Evolutionary conservation across 257 asterid species (phyloP), one percentile per base, ranked within the genome.

Genomic region (Gynochthodes officinalis): DNA sequence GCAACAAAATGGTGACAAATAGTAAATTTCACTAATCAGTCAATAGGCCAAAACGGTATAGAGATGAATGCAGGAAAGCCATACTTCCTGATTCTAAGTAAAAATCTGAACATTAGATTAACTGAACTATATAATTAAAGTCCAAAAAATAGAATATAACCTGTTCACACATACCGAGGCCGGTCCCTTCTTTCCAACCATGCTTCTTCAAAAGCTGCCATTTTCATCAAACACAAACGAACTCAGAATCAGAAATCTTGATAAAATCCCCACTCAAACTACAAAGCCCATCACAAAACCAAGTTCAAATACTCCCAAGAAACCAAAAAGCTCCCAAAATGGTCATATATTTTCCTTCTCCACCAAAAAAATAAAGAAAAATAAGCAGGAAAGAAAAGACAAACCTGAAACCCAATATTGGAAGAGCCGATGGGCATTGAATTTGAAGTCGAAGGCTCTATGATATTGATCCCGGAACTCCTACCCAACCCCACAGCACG

Each of bases 101-200:
- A 59, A 28, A 46, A 46, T n/a, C n/a, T n/a, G n/a, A n/a, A n/a
- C n/a, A 46, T 46, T 15, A 46, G 14, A 37, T 4, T 25, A 25
- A 33, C 49, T 1, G 25, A 32, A 33, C 5, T 27, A 23, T 61
- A 61, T 61, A 30, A 62, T 16, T 43, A 28, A 27, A 49, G 18
- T 21, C 27, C 33, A 15, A 19, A n/a, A 8, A 30, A 73, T 1
- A 35, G 57, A 50, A 42, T 27, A 43, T 63, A 63, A 91, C 96
- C 97, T 91, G 98, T 77, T 89, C 87, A 67, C 77, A 78, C 63
- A 87, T 77, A 49, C 98, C 98, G 16, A 92, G 93, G 48, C 98
- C 96, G 8, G 92, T 88, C 53, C 96, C 98, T 82, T 92, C 96
- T 80, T 83, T 89, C 98, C 98, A 92, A 10, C 97, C 97, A 53